Evolutionary conservation across 1,284 basidiomycete genomes (phyloP), one percentile per base, ranked within the genome.

Genomic region (Ustilago sp.): DNA sequence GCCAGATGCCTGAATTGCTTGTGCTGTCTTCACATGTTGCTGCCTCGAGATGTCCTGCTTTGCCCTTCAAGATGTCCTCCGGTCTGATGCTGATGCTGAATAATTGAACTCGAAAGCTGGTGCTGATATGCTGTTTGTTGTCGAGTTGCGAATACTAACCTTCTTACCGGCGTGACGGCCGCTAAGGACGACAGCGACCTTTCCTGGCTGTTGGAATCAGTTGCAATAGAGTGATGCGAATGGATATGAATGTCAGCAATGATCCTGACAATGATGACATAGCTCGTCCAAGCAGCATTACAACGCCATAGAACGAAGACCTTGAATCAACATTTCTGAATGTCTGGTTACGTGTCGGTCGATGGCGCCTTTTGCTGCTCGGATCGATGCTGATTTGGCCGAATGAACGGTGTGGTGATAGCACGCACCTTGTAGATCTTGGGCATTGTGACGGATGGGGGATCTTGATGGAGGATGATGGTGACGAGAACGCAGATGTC

Each of bases 131-230:
- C 43, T 23, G n/a, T 7, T 47, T 59, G 59, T 36, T 61, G 48
- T 47, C 58, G 56, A 19, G n/a, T 17, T 7, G 43, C 43, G 19
- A 12, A 35, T 70, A 79, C 81, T 73, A 68, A 83, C 83, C 84
- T 86, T 86, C 81, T 85, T 84, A 70, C 84, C 84, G 69, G 84
- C 84, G 71, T 85, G 80, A 67, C 84, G 81, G 54, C 84, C 84
- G 69, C 82, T 82, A 56, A 86, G 83, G 61, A 84, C 80, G 74
- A 86, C 80, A 65, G 86, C 82, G 86, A 95, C 95, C 91, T 98
- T 98, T 89, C 95, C 95, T 88, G 95, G 93, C 90, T 98, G 97
- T 92, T 94, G 95, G 87, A 94, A 79, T 76, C 83, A 31, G 63
- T 36, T 17, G 43, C 28, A 28, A 45, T 19, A 38, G 12, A 36